Evolutionary conservation across 2,329 filamentous ascomycete genomes (phyloP).

Genomic region (Paecilomyces fulvus): DNA sequence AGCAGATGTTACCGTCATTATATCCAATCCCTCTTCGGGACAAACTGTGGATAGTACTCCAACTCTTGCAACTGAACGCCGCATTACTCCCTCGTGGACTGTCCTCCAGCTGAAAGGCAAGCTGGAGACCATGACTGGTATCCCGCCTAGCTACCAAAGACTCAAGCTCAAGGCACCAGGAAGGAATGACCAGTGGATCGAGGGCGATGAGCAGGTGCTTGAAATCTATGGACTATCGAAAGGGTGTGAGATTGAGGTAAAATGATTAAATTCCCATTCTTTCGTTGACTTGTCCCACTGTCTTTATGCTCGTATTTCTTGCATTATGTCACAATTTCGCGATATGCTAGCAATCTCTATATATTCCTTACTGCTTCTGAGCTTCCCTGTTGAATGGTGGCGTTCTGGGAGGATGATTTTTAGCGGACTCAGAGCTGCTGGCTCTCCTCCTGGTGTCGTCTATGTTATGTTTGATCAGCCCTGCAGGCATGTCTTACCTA

Average conservation of each 20-base stretch:
- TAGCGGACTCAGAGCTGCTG: not conserved
- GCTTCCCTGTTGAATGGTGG: not conserved
- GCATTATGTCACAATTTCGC: no score
- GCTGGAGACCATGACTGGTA: constrained; percentile 85
- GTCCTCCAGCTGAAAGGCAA: constrained; percentile 76
- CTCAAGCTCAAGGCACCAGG: constrained; percentile 62
- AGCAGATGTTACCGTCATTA: constrained; percentile 30
- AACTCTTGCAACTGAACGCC: constrained; percentile 65
- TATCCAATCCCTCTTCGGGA: constrained; percentile 22
- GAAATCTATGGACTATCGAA: constrained; percentile 36
- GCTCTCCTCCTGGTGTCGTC: not conserved
- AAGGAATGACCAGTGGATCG: constrained; percentile 51
- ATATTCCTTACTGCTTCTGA: not conserved
- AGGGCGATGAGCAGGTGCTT: constrained; percentile 64
- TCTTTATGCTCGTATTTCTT: not conserved
- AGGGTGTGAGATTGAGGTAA: constrained; percentile 37
- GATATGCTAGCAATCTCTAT: no score
- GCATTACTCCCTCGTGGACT: constrained; percentile 86
- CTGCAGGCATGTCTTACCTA: no score
- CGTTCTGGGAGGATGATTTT: no score
- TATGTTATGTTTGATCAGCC: not conserved
- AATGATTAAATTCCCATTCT: constrained; percentile 3
- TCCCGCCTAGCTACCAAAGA: constrained; percentile 71
- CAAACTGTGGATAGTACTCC: constrained; percentile 15
- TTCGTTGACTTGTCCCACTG: constrained; percentile 1